Evolutionary conservation across 805 yeast species (phyloP).

Genomic region (Yarrowia osloensis): DNA sequence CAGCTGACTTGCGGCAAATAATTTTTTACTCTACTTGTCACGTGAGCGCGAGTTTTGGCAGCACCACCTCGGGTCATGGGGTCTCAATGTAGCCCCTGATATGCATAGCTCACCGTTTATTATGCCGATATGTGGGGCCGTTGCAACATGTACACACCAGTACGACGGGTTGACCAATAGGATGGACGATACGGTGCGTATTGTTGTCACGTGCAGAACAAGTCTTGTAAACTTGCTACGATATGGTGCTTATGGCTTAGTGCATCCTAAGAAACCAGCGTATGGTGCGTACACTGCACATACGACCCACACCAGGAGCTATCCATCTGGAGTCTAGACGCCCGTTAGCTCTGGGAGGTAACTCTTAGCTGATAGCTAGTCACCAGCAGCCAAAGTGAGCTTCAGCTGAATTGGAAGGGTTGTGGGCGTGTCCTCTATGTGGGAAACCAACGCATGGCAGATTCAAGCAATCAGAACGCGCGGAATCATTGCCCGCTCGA

Average conservation of each 20-base stretch:
- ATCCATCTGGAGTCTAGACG: background rate
- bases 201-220: background rate
- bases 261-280: no score
- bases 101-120: constrained; percentile 19
- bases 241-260: no score
- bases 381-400: no score
- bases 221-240: no score
- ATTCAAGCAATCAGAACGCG: no score
- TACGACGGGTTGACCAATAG: background rate
- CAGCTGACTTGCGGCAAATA: background rate
- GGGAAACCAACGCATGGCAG: no score
- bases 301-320: background rate
- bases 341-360: background rate
- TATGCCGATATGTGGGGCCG: constrained; percentile 20
- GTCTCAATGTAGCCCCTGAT: constrained; percentile 10
- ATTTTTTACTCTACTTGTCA: background rate
- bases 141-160: constrained; percentile 5
- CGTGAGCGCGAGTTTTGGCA: background rate
- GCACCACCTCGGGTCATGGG: background rate
- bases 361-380: no score
- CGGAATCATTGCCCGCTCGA: no score
- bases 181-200: background rate
- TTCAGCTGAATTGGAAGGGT: no score
- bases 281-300: no score
- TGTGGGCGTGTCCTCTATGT: no score